Percentiles rank a stretch among this genome's conserved stretches.
phyloP scores from a whole-genome alignment of 768 basidiomycete genomes.

The Pholiota molesta region DNA sequence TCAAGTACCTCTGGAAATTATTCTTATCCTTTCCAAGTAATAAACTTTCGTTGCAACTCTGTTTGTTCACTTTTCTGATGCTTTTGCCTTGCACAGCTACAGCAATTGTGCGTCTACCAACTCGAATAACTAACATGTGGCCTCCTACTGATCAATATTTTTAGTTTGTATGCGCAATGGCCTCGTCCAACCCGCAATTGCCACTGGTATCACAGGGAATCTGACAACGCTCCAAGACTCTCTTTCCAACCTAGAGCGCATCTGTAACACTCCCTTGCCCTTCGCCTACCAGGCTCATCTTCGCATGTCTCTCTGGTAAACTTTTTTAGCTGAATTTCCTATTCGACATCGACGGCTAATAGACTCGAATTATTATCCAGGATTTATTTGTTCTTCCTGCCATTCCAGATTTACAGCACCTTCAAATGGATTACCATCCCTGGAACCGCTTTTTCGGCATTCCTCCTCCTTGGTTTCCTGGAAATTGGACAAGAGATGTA shows the following conservation, averaged over 20 bases:
- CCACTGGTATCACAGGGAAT: conserved; percentile 50
- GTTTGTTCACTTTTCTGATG: conserved; percentile 20
- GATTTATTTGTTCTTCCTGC: conserved; percentile 47
- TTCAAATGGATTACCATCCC: conserved; percentile 59
- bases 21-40: conserved; percentile 51
- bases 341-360: conserved; percentile 42
- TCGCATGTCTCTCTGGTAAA: conserved; percentile 62
- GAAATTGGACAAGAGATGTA: conserved; percentile 72
- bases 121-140: too few relatives aligned
- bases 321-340: conserved; percentile 34
- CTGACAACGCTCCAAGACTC: conserved; percentile 58
- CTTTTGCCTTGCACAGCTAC: conserved; percentile 26
- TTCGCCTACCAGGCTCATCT: conserved; percentile 75
- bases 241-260: conserved; percentile 60
- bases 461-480: conserved; percentile 67
- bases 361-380: conserved; percentile 31
- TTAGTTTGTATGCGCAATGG: conserved; percentile 30
- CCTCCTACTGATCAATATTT: too few relatives aligned
- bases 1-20: conserved; percentile 66
- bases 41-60: conserved; percentile 12
- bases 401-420: conserved; percentile 54
- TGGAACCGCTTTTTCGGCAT: conserved; percentile 63
- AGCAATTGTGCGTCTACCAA: conserved; percentile 30
- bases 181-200: conserved; percentile 54
- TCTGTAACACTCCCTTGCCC: conserved; percentile 66